Evolutionary conservation across 768 basidiomycete species (phyloP), one percentile per base, ranked within the genome.

Genomic region (Suillus americanus): DNA sequence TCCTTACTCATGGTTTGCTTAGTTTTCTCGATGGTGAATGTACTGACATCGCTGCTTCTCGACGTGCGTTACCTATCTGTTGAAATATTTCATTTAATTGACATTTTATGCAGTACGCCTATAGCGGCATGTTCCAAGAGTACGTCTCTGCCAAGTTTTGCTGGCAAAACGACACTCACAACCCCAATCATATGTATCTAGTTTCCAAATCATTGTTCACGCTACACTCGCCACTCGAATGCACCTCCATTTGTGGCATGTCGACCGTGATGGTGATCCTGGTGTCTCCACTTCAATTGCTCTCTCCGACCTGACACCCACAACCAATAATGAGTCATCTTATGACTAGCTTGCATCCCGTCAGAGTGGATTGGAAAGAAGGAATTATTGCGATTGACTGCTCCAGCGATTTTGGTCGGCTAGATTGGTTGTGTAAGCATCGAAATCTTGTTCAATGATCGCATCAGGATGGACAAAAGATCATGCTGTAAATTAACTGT

Each of bases 81-180:
- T 25, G 37, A 46, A 62, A 37, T 0, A 53, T 16, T 25, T 14
- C 18, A 14, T 61, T 28, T 30, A 14, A 20, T 30, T 33, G 30
- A 53, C 10, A 25, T 35, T 38, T 35, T 8, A 25, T 41, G 14
- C 59, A 64, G 63, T 35, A 64, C 33, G 56, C 60, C 9, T 64
- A 64, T 64, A 60, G 57, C 9, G 60, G 57, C 23, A 64, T 64
- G 63, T 62, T 64, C 23, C 30, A 50, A 37, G 63, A 64, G 63
- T 64, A 38, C 37, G 61, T 40, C 30, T n/a, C 10, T 45, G 16
- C 25, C 38, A 23, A 63, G 5, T 10, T 56, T 59, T n/a, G 7
- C 20, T 8, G 55, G 40, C 33, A 16, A 60, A 62, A 20, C 28
- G 35, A 33, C 20, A 12, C 37, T 61, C 16, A 61, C 35, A 25